Conservation (phyloP, 1,139 yeast genomes). For the Geotrichum reessii region DNA sequence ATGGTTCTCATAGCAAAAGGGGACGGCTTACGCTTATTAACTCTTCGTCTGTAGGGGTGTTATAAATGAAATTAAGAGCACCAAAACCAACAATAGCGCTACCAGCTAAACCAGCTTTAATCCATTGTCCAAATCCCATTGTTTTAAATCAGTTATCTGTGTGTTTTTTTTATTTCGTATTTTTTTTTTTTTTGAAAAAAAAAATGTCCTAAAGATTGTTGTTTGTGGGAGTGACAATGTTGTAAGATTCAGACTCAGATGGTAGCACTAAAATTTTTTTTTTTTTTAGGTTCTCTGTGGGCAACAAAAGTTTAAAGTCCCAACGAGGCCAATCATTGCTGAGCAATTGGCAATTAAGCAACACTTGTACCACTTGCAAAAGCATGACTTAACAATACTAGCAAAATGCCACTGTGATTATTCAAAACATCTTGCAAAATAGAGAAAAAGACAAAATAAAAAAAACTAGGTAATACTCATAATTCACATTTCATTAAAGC, state of each 20-base stretch:
- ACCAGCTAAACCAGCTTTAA: slow-evolving; percentile 51
- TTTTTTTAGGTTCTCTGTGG: neutral
- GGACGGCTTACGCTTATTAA: slow-evolving; percentile 44
- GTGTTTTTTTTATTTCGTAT: neutral
- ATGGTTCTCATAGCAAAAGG: no score
- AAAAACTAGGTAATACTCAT: neutral
- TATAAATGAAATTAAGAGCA: slow-evolving; percentile 56
- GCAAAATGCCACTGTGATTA: neutral
- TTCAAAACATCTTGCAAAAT: neutral
- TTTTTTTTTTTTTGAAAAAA: neutral
- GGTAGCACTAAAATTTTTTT: neutral
- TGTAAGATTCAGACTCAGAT: neutral
- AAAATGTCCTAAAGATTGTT: no score
- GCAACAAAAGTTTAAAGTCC: neutral
- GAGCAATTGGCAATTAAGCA: neutral
- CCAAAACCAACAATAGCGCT: slow-evolving; percentile 64
- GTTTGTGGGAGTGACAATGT: neutral
- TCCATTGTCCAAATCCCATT: slow-evolving; percentile 45
- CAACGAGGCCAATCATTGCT: neutral
- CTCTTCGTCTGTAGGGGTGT: slow-evolving; percentile 81
- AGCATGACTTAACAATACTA: neutral
- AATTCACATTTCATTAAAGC: neutral
- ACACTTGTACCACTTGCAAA: neutral
- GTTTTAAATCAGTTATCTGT: neutral
- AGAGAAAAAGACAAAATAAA: neutral